Percentiles rank a stretch among this genome's conserved stretches.
phyloP scores from a whole-genome alignment of 1,284 basidiomycete genomes.

The Cryptococcus floricola region DNA sequence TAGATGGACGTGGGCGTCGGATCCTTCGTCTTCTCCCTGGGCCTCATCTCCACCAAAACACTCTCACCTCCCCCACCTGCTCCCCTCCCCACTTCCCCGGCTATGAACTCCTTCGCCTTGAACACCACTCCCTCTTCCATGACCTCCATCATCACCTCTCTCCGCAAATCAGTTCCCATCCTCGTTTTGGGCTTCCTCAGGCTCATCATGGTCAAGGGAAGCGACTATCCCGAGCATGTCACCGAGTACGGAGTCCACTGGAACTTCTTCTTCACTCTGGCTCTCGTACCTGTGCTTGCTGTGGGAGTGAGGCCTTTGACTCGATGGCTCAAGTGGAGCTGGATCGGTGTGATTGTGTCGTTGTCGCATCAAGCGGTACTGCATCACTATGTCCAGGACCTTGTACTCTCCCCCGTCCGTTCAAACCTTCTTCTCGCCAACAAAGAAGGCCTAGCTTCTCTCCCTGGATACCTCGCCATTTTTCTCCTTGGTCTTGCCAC shows the following conservation, averaged over 20 bases:
- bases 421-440: constrained; percentile 67
- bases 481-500: constrained; percentile 79
- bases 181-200: constrained; percentile 71
- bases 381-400: constrained; percentile 58
- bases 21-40: constrained; percentile 76
- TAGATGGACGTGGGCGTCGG: constrained; percentile 98
- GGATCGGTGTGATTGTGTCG: constrained; percentile 60
- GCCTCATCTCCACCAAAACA: constrained; percentile 69
- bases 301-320: constrained; percentile 66
- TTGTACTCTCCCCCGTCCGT: constrained; percentile 64
- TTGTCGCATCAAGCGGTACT: constrained; percentile 69
- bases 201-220: constrained; percentile 83
- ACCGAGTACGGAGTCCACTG: constrained; percentile 96
- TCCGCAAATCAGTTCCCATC: constrained; percentile 64
- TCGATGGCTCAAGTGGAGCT: constrained; percentile 57
- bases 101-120: neutral
- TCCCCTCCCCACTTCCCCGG: neutral
- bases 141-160: constrained; percentile 34
- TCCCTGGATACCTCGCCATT: constrained; percentile 84
- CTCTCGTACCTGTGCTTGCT: constrained; percentile 71
- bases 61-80: constrained; percentile 10
- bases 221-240: constrained; percentile 93
- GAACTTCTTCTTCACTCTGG: constrained; percentile 98
- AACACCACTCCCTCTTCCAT: neutral
- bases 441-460: constrained; percentile 78